Evolutionary conservation across 2,329 filamentous ascomycete genomes (phyloP).

Genomic region (Lanzia echinophila): DNA sequence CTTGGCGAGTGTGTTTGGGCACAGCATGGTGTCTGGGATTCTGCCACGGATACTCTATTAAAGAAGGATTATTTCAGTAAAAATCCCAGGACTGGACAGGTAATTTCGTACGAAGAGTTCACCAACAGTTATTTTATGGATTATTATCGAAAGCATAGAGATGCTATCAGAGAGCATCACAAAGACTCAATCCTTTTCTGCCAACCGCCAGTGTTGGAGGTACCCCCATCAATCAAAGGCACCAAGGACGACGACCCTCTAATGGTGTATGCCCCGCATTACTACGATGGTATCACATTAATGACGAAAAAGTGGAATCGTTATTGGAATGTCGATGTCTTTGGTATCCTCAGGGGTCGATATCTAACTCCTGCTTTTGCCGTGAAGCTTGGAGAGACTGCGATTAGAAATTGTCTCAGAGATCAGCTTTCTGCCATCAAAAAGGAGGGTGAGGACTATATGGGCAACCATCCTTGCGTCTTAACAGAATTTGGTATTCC

Average conservation of each 20-base stretch:
- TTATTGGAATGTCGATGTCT: constrained; percentile 92
- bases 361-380: constrained; percentile 88
- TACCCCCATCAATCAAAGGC: constrained; percentile 81
- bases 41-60: constrained; percentile 65
- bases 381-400: constrained; percentile 85
- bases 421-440: constrained; percentile 79
- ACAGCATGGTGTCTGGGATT: constrained; percentile 94
- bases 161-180: constrained; percentile 69
- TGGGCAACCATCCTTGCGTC: constrained; percentile 81
- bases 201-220: constrained; percentile 85
- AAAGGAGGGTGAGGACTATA: constrained; percentile 80
- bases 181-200: constrained; percentile 80
- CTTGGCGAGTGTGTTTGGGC: constrained; percentile 96
- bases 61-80: constrained; percentile 84
- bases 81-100: constrained; percentile 65
- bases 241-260: constrained; percentile 82
- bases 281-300: constrained; percentile 92
- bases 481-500: constrained; percentile 96
- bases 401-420: constrained; percentile 86
- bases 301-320: constrained; percentile 99
- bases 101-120: constrained; percentile 75
- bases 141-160: constrained; percentile 70
- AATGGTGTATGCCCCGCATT: constrained; percentile 91
- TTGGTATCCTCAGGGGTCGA: constrained; percentile 81
- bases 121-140: constrained; percentile 89